Conservation (phyloP, 768 basidiomycete species). For the Phaffia tasmanica region DNA sequence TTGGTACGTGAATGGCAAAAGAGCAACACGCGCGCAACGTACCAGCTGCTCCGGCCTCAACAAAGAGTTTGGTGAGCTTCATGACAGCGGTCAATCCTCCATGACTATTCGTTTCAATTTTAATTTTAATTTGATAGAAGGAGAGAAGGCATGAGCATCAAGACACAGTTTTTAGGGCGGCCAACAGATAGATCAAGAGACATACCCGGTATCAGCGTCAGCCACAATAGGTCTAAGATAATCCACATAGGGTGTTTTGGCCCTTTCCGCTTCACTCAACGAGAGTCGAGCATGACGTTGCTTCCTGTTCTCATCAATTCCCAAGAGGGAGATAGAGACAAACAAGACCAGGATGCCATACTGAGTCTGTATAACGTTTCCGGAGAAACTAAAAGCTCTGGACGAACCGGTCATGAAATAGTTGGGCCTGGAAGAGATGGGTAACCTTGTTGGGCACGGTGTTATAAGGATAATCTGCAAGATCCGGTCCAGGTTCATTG, state of each 20-base stretch:
- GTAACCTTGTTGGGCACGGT: conserved; percentile 98
- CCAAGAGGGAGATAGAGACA: not conserved
- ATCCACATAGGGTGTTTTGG: conserved; percentile 18
- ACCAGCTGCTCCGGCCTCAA: conserved; percentile 95
- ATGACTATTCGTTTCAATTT: conserved; percentile 44
- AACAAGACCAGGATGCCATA: not conserved
- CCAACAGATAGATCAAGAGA: not conserved
- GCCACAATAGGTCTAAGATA: conserved; percentile 74
- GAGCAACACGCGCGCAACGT: not conserved
- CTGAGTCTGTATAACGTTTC: not conserved
- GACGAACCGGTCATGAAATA: conserved; percentile 78
- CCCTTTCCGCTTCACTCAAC: conserved; percentile 17
- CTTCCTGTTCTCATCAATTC: conserved; percentile 6
- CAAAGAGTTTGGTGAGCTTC: conserved; percentile 98
- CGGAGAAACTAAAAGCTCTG: not conserved
- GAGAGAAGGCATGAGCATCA: not conserved
- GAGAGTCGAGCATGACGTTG: conserved; percentile 24
- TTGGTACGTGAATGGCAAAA: not conserved
- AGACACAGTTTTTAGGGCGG: not conserved
- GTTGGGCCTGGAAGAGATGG: conserved; percentile 92
- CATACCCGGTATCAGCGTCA: conserved; percentile 75
- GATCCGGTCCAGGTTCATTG: conserved; percentile 95
- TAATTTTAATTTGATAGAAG: not conserved
- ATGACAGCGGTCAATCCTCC: conserved; percentile 96
- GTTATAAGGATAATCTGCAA: conserved; percentile 98